phyloP scores from a whole-genome alignment of 306 rosid genomes.

The Urtica urens region DNA sequence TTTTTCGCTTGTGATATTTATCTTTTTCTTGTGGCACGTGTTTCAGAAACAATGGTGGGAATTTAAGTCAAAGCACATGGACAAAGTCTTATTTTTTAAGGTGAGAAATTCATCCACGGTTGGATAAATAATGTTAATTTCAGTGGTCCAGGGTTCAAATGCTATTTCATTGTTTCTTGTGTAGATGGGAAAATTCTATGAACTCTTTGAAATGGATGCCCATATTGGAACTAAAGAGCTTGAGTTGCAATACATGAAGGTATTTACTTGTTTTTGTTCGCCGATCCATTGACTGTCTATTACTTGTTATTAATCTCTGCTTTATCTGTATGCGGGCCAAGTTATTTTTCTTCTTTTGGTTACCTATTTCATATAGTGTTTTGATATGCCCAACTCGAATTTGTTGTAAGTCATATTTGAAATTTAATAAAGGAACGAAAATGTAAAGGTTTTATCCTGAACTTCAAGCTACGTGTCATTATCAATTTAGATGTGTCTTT shows the following conservation, averaged over 20 bases:
- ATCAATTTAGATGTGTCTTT: conserved; percentile 4
- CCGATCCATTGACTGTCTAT: not conserved
- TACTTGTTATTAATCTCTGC: no score
- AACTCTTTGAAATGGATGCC: conserved; percentile 97
- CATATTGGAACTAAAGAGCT: conserved; percentile 80
- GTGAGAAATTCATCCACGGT: conserved; percentile 21
- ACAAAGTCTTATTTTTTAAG: conserved; percentile 91
- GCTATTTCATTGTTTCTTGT: conserved; percentile 18
- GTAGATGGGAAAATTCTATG: conserved; percentile 95
- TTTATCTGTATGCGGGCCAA: not conserved
- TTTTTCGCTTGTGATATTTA: not conserved
- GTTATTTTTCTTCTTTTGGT: not conserved
- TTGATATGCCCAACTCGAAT: no score
- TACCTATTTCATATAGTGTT: not conserved
- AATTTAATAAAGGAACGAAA: not conserved
- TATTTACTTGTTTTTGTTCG: conserved; percentile 14
- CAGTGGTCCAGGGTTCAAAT: conserved; percentile 14
- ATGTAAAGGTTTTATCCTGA: not conserved
- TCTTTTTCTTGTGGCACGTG: conserved; percentile 11
- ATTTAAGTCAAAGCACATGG: conserved; percentile 92
- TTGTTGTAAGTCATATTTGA: not conserved
- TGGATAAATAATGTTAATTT: conserved; percentile 7
- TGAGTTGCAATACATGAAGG: conserved; percentile 93
- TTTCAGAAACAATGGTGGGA: conserved; percentile 98
- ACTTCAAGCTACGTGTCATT: not conserved